Evolutionary conservation across 495 filamentous ascomycete species (phyloP).

Genomic region (Amorphotheca resinae): DNA sequence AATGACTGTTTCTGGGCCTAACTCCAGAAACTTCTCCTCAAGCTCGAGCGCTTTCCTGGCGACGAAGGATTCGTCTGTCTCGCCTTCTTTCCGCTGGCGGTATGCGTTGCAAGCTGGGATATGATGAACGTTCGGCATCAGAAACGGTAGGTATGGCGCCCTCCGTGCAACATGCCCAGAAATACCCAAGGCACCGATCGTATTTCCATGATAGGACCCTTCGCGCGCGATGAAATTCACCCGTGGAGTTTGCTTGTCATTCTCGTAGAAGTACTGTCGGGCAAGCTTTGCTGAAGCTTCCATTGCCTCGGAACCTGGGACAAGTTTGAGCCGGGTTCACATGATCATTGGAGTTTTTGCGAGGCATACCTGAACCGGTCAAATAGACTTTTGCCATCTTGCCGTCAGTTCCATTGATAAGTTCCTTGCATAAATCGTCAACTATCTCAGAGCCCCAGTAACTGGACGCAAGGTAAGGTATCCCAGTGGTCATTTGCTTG

Average conservation of each 20-base stretch:
- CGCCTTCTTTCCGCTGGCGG: slow-evolving; percentile 34
- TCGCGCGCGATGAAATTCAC: slow-evolving; percentile 52
- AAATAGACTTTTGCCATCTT: slow-evolving; percentile 35
- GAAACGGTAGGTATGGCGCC: slow-evolving; percentile 52
- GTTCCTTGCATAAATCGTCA: slow-evolving; percentile 28
- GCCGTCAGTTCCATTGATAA: slow-evolving; percentile 34
- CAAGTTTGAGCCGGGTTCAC: background rate
- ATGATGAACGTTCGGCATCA: slow-evolving; percentile 45
- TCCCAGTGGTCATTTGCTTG: slow-evolving; percentile 25
- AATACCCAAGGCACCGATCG: slow-evolving; percentile 50
- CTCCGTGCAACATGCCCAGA: slow-evolving; percentile 52
- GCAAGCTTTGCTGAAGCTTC: slow-evolving; percentile 53
- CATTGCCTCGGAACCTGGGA: slow-evolving; percentile 49
- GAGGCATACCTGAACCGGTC: slow-evolving; percentile 43
- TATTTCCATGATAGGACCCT: slow-evolving; percentile 67
- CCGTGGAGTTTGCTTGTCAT: slow-evolving; percentile 31
- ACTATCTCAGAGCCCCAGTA: slow-evolving; percentile 31
- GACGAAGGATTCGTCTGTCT: slow-evolving; percentile 41
- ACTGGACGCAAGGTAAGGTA: slow-evolving; percentile 31
- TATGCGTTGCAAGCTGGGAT: slow-evolving; percentile 64
- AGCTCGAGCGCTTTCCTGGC: slow-evolving; percentile 43
- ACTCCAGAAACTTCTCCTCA: slow-evolving; percentile 57
- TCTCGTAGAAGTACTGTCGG: slow-evolving; percentile 48
- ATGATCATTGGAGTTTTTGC: background rate
- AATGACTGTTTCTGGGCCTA: slow-evolving; percentile 60